Conservation (phyloP, 2,329 filamentous ascomycete genomes). For the Hypomyces rosellus region DNA sequence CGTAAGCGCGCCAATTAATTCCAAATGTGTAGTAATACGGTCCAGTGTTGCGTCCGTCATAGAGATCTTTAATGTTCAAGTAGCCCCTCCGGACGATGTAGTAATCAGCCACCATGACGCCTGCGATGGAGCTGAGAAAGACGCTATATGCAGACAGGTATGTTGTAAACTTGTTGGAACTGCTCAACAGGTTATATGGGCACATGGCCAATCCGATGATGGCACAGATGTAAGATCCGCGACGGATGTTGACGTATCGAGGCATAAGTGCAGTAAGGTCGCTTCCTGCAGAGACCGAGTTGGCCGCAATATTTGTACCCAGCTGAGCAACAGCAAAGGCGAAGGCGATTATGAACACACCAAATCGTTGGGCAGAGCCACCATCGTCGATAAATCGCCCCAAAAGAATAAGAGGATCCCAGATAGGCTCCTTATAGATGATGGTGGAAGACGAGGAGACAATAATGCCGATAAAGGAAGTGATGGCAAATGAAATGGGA, state of each 20-base stretch:
- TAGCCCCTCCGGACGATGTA: slow-evolving; percentile 80
- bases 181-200: slow-evolving; percentile 72
- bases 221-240: slow-evolving; percentile 82
- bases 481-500: slow-evolving; percentile 65
- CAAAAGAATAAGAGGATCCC: slow-evolving; percentile 66
- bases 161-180: slow-evolving; percentile 78
- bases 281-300: slow-evolving; percentile 76
- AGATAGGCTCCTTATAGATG: slow-evolving; percentile 61
- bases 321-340: slow-evolving; percentile 75
- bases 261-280: slow-evolving; percentile 77
- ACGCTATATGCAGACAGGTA: slow-evolving; percentile 90
- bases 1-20: slow-evolving; percentile 77
- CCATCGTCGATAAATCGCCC: slow-evolving; percentile 63
- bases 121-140: slow-evolving; percentile 87
- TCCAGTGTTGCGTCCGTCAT: slow-evolving; percentile 58
- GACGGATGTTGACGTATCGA: slow-evolving; percentile 75
- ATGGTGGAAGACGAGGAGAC: slow-evolving; percentile 67
- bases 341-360: slow-evolving; percentile 65
- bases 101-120: slow-evolving; percentile 87
- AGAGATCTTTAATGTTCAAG: slow-evolving; percentile 70
- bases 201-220: slow-evolving; percentile 76
- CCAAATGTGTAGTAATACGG: slow-evolving; percentile 72
- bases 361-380: slow-evolving; percentile 61
- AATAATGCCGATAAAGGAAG: slow-evolving; percentile 77
- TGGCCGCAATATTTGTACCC: slow-evolving; percentile 82